Evolutionary conservation across 352 stramenopile genomes (phyloP), one percentile per base, ranked within the genome.

Genomic region (Pelagophyceae sp.): DNA sequence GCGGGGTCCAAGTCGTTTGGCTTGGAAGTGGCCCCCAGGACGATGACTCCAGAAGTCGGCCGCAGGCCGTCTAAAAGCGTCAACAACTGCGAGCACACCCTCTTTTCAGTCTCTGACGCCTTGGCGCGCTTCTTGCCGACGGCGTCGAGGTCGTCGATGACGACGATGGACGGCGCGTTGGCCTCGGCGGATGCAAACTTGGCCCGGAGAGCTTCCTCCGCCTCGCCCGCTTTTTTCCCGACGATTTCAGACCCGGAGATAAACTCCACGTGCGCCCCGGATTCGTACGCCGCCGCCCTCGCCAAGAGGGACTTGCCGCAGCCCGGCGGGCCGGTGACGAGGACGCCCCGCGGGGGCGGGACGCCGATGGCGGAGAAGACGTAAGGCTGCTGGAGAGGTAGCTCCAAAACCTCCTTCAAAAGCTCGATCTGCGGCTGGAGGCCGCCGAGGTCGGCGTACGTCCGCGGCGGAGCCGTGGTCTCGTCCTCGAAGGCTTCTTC

Each of bases 121-220:
- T 87, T 95, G 82, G 95, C 91, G 58, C 92, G 84, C 83, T 95
- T 95, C 27, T 90, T 88, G 19, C 89, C 93, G 83, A 97, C 95
- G 29, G 91, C 91, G 71, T 97, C 91, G 81, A 97, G 94, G 80
- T 96, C 91, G 76, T 97, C 92, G 72, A 98, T 96, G 81, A 98
- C 97, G 76, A 97, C 88, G 80, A 98, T 95, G 20, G 93, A 90
- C 51, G 94, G 93, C 20, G 90, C 87, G 58, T 50, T 27, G 19
- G 6, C 19, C 38, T 74, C 67, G 37, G 90, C 90, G 23, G 88
- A 85, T 11, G 84, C 85, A 72, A 95, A 95, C 72, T 95, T 75
- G 77, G 95, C 90, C 20, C 90, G 88, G 45, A 95, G 92, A 5
- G 88, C 89, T 64, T 93, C 87, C 77, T 96, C 91, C 74, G 90